A percentile compares a stretch with the other conserved stretches of the same genome.
Conservation (phyloP, 805 yeast genomes). For the Wickerhamiella azyma region DNA sequence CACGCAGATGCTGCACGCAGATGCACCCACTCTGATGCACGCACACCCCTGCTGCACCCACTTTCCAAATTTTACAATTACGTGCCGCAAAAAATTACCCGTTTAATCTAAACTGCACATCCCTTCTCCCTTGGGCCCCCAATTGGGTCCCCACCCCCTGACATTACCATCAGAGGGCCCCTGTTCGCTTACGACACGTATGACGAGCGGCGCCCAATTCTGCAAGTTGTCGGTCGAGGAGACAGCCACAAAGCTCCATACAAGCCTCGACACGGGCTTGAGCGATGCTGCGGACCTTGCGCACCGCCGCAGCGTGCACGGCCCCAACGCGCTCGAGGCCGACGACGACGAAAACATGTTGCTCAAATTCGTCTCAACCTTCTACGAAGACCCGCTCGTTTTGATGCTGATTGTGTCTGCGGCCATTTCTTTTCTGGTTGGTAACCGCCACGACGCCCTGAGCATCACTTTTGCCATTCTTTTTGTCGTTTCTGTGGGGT, state of each 20-base stretch:
- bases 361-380: conserved; percentile 63
- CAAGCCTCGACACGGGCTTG: conserved; percentile 51
- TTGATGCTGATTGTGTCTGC: conserved; percentile 84
- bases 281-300: conserved; percentile 54
- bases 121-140: no score
- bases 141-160: no score
- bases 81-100: no score
- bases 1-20: no score
- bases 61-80: no score
- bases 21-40: no score
- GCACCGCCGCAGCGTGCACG: conserved; percentile 60
- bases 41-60: no score
- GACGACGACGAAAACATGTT: conserved; percentile 62
- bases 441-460: conserved; percentile 93
- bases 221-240: conserved; percentile 53
- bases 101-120: no score
- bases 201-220: conserved; percentile 50
- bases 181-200: neutral
- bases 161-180: no score
- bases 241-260: conserved; percentile 44
- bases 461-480: conserved; percentile 82
- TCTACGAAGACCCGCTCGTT: conserved; percentile 84
- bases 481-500: conserved; percentile 93
- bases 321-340: conserved; percentile 59
- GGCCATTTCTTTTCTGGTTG: conserved; percentile 72